These are phyloP conservation scores for Aspergillus affinis DNA, from an alignment of 495 filamentous ascomycete genomes.

Conservation along the genomic window DNA sequence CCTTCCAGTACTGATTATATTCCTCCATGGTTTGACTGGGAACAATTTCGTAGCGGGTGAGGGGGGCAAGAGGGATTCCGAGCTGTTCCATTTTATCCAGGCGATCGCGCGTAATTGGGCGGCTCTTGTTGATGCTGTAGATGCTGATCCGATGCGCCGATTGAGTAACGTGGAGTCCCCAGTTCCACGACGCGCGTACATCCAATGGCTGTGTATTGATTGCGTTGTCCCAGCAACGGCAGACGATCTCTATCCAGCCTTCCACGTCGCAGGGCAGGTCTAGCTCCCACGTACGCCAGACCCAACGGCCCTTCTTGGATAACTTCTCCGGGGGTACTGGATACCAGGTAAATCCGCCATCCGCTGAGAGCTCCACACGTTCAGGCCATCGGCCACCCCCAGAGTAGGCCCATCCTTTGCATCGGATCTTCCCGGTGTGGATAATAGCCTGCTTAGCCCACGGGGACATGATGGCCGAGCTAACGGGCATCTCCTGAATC, in stretches of 20 bases:
- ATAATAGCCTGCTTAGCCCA: conserved; percentile 33
- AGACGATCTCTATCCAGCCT: conserved; percentile 46
- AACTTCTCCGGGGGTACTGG: conserved; percentile 29
- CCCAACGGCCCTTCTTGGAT: conserved; percentile 37
- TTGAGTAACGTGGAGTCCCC: conserved; percentile 67
- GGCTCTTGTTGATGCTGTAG: conserved; percentile 60
- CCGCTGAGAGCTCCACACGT: conserved; percentile 44
- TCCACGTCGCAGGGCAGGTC: conserved; percentile 43
- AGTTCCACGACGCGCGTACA: conserved; percentile 48
- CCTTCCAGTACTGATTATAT: conserved; percentile 44
- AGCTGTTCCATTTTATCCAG: conserved; percentile 50
- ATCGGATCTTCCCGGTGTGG: conserved; percentile 33
- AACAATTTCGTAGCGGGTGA: conserved; percentile 51
- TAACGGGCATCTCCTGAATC: conserved; percentile 54
- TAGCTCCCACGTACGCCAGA: conserved; percentile 41
- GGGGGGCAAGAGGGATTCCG: conserved; percentile 46
- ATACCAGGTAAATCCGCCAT: conserved; percentile 45
- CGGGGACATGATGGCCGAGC: conserved; percentile 44
- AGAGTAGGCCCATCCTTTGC: conserved; percentile 48
- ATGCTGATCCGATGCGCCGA: conserved; percentile 62
- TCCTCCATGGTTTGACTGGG: conserved; percentile 46
- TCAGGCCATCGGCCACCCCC: conserved; percentile 48
- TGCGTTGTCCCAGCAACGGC: conserved; percentile 43
- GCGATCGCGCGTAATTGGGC: conserved; percentile 44
- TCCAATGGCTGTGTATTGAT: conserved; percentile 43